A percentile compares a stretch with the other conserved stretches of the same genome.
phyloP scores from a whole-genome alignment of 2,329 filamentous ascomycete species.

The Gaeumannomyces sp. region DNA sequence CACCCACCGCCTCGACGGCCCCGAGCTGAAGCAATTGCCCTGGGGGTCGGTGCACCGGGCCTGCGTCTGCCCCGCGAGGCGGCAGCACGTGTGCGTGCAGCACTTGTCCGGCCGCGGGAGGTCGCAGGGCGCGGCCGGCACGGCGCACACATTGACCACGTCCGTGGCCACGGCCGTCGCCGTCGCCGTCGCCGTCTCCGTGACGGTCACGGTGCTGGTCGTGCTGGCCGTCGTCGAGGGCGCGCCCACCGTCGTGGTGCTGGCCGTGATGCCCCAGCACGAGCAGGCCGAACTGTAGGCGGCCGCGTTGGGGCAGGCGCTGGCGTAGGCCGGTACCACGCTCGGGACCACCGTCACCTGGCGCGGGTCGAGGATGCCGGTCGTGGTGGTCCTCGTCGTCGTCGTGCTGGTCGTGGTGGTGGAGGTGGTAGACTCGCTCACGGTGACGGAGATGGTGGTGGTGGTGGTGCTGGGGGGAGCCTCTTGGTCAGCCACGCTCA shows the following conservation, averaged over 20 bases:
- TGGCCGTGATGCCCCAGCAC: constrained; percentile 4
- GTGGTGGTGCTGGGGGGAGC: not conserved
- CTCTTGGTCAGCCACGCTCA: not conserved
- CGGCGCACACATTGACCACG: not conserved
- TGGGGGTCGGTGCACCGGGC: constrained; percentile 10
- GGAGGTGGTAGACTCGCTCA: not conserved
- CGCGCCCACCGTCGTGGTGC: constrained; percentile 1
- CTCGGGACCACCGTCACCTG: constrained; percentile 5
- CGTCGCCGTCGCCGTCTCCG: not conserved
- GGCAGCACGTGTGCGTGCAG: not conserved
- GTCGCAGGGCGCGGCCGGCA: not conserved
- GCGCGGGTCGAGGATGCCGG: not conserved
- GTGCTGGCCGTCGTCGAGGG: not conserved
- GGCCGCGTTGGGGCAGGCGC: constrained; percentile 1
- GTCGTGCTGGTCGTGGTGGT: not conserved
- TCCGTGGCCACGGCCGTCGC: not conserved
- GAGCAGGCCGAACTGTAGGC: constrained; percentile 8
- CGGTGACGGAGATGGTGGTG: not conserved
- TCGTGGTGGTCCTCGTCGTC: not conserved
- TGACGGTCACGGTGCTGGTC: not conserved
- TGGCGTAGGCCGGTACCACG: constrained; percentile 6
- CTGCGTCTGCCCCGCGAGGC: not conserved
- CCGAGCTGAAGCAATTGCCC: not conserved
- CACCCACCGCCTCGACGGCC: not conserved
- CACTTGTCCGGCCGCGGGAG: not conserved